These are phyloP conservation scores for Solanum ossicruentum DNA, from an alignment of 257 asterid genomes.

Conservation along the genomic window DNA sequence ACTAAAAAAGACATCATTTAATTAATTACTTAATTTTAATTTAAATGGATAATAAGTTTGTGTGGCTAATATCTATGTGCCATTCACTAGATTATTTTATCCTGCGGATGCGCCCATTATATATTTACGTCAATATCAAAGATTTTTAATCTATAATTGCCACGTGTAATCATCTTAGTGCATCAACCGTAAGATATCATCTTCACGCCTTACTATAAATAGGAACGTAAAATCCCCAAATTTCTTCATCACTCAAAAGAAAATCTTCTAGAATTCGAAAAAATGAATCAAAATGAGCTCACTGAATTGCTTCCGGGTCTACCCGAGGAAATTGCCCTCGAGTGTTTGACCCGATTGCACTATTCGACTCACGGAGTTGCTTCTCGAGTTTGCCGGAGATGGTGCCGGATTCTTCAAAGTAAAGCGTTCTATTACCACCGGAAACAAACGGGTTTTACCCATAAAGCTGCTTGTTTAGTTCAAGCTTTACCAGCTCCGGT, in stretches of 20 bases:
- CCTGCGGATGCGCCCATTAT: background rate
- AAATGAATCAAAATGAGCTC: conserved; percentile 16
- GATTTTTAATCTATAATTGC: background rate
- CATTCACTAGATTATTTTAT: background rate
- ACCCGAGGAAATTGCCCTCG: conserved; percentile 74
- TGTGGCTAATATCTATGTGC: background rate
- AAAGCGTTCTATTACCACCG: conserved; percentile 63
- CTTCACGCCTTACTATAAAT: conserved; percentile 1
- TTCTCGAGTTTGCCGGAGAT: conserved; percentile 48
- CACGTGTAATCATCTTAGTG: background rate
- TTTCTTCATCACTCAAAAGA: background rate
- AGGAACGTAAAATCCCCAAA: background rate
- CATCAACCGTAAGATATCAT: background rate
- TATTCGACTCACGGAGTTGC: conserved; percentile 49
- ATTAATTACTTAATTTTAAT: too few species aligned
- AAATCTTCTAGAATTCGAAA: conserved; percentile 1
- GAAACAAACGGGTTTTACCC: conserved; percentile 37
- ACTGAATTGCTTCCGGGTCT: conserved; percentile 59
- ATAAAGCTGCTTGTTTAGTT: conserved; percentile 48
- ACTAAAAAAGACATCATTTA: too few species aligned
- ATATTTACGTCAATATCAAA: background rate
- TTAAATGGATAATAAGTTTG: too few species aligned
- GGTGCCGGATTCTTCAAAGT: conserved; percentile 53
- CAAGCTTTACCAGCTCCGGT: conserved; percentile 43
- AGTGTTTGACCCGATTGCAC: conserved; percentile 77